Percentiles rank a stretch among this genome's conserved stretches.
These are phyloP conservation scores for Colletotrichum graminicola DNA, from an alignment of 2,329 filamentous ascomycete genomes.

Conservation along the genomic window DNA sequence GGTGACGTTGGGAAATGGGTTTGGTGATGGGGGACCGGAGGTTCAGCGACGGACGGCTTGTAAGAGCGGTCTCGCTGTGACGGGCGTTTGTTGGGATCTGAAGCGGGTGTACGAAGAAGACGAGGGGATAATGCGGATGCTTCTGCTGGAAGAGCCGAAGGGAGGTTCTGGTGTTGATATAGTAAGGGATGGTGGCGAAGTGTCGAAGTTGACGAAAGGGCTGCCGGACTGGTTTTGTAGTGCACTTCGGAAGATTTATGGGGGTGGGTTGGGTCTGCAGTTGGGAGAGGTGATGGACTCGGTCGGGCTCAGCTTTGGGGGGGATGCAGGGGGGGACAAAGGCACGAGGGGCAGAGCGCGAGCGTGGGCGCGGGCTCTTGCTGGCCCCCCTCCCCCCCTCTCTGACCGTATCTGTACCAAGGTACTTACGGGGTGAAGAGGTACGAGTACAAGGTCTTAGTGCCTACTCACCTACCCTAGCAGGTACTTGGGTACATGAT, in stretches of 20 bases:
- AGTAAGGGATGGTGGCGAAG: conserved; percentile 35
- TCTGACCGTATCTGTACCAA: conserved; percentile 25
- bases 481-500: background rate
- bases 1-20: conserved; percentile 68
- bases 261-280: conserved; percentile 36
- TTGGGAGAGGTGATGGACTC: conserved; percentile 41
- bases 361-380: background rate
- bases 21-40: conserved; percentile 53
- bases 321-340: background rate
- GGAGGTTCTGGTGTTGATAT: conserved; percentile 29
- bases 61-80: conserved; percentile 60
- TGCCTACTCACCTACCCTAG: too few species aligned
- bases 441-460: background rate
- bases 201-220: conserved; percentile 43
- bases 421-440: background rate
- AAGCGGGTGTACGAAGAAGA: conserved; percentile 1
- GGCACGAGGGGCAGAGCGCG: conserved; percentile 10
- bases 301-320: conserved; percentile 22
- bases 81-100: conserved; percentile 3
- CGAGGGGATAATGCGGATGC: background rate
- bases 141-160: conserved; percentile 2
- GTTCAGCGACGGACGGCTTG: conserved; percentile 65
- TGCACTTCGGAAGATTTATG: conserved; percentile 42
- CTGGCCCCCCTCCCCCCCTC: background rate
- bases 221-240: conserved; percentile 30